Base-by-base conservation (phyloP, 2,329 filamentous ascomycete species). In the Pseudogymnoascus sp. region DNA sequence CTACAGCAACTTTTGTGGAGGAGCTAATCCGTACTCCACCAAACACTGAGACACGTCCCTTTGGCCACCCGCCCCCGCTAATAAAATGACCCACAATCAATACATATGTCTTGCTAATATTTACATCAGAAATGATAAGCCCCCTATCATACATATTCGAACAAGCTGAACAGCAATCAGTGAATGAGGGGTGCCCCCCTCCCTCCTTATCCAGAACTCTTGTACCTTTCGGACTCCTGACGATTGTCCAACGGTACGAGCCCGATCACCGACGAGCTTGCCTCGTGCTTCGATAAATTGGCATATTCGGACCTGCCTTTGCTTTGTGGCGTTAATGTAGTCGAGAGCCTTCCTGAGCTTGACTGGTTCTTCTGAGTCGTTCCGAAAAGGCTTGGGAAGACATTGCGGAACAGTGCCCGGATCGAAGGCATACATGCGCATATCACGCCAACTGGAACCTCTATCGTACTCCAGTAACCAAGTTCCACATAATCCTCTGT, bases 371-470 rank as follows among this genome's bases (percentile, higher is more conserved):
- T 35, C 30, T 49, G 28, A 14, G 62, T 64, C 5, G 64, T 62
- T 33, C 65, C 65, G 19, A 68, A 60, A 23, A 67, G 9, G 22
- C 64, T 65, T 2, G 68, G 67, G 58, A 69, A 68, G 12, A 64
- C 19, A 3, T 62, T 58, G 5, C 67, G 55, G 22, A 70, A 65
- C 9, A 70, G 63, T 4, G 66, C 36, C 2, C 68, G 65, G 8
- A 70, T 39, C 9, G 49, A 64, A 4, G 69, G 69, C 67, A 71
- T 67, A 45, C 69, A 71, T 9, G 64, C 65, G 55, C 69, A 71
- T 36, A 71, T 70, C 4, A 71, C 66, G 16, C 67, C 67, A 12
- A 69, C 64, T 45, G 66, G 66, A 23, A 68, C 65, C 42, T 71
- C 69, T 33, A 71, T 63, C 22, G 63, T 64, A 2, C 64, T 66